Base-by-base conservation (phyloP, 1,284 basidiomycete genomes). In the Irpex lacteus region DNA sequence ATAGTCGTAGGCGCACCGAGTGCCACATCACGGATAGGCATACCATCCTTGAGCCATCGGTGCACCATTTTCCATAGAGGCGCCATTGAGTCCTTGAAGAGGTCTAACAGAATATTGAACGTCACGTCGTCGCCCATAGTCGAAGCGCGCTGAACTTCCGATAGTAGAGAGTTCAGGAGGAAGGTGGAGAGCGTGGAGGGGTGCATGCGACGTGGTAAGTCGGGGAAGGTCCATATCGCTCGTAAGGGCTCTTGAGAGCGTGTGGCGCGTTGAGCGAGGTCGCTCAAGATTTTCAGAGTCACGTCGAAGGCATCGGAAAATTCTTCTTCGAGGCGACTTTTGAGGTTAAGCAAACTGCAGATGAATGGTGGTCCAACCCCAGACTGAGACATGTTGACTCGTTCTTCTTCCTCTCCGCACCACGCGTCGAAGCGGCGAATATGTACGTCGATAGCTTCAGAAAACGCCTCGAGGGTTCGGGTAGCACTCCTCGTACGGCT, bases 381-480 rank as follows among this genome's bases (percentile, higher is more conserved):
- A 4, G 76, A 77, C 60, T 80, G 74, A 2, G 88, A 84, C 19
- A 78, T 76, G 69, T 84, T 85, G 55, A 94, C 88, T 0, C 78
- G 77, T 66, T 88, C 84, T 75, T 96, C 94, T 57, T 80, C 80
- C 1, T 75, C 74, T 0, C 92, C 85, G 67, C 91, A 89, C 92
- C 92, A 95, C 3, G 69, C 69, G 63, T 91, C 84, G 63, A 94
- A 85, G 0, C 68, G 67, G 15, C 80, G 79, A 3, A 94, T 74
- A 61, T 90, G 83, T 6, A 74, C 66, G 58, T 88, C 86, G 54
- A 94, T 76, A 0, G 90, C 90, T 64, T 92, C 91, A 0, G 89
- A 85, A 71, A 94, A 94, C 0, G 94, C 94, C 71, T 95, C 91
- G 11, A 89, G 76, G 0, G 92, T 94, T 50, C 84, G 85, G 1